Base-by-base conservation (phyloP, 805 yeast species). In the Candida adriatica region DNA sequence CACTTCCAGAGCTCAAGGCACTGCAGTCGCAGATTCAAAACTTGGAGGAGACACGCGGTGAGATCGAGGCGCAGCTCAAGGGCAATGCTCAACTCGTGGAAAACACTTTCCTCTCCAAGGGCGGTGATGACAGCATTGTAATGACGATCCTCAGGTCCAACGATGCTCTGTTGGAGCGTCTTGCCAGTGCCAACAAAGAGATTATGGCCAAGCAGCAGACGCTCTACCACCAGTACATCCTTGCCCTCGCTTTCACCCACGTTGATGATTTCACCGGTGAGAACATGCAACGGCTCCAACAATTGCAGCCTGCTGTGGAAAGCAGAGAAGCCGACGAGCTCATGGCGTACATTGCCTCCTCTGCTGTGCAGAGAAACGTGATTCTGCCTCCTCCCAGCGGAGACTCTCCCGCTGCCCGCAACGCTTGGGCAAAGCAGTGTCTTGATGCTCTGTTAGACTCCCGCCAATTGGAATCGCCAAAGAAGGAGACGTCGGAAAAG, bases 401-500 rank as follows among this genome's bases (percentile, higher is more conserved):
- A 5, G 40, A 41, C 5, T 31, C 32, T 8, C 25, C 37, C 0
- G 26, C 27, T 13, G 16, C 24, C 13, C 40, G 42, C 29, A 25
- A 34, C 1, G 31, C 41, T 33, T 51, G 55, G 55, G 48, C 52
- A 2, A 48, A 48, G 34, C 34, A 37, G 6, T 51, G 54, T 25
- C 19, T 51, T 3, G 51, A 48, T 27, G 27, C 47, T 0, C 15
- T 49, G 9, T 15, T 41, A 14, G 18, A 22, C 10, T 16, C n/a
- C 8, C 17, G 20, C 2, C 5, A 24, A 17, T 7, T 27, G 4
- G 25, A 19, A 20, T 4, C 20, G 8, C 6, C 26, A 11, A 6
- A n/a, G n/a, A 8, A n/a, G n/a, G 22, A 19, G 11, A 19, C 22
- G 11, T 6, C 19, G 4, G 31, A 39, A 13, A 25, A 24, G 25